Evolutionary conservation across 2,329 filamentous ascomycete species (phyloP), one percentile per base, ranked within the genome.

Genomic region (Botryotinia convoluta): DNA sequence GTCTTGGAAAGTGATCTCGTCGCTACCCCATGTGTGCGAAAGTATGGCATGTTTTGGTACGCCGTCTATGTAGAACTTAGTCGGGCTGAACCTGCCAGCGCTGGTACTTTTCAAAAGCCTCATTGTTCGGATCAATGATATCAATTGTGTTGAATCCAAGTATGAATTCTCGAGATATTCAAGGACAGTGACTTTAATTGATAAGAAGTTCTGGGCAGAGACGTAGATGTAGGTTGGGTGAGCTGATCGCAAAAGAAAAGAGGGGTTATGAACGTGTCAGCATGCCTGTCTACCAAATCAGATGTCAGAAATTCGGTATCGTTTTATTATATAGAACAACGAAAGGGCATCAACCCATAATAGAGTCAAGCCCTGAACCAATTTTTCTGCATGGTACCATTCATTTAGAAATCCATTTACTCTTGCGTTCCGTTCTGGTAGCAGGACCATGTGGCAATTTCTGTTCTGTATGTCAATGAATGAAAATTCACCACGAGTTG

Each of bases 11-110:
- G 54, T 76, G 42, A 76, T 74, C 63, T 77, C 75, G 29, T 74
- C 74, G n/a, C 12, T 57, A 68, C 72, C 77, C 78, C 77, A 80
- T 72, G 67, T 79, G 72, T 79, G 76, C 18, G 75, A 79, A 68
- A 79, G 77, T 59, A 79, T 79, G n/a, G 75, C 75, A 77, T 79
- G 79, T 10, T 67, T 29, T 54, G 75, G 76, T 63, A 76, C 73
- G 22, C 74, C 45, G 16, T 74, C 42, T 48, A 3, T 10, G 45
- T 48, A 9, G 9, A 10, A 48, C 44, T 8, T 48, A 48, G 20
- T 3, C 3, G 10, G 8, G 20, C 44, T 44, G 18, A 44, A 20
- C 44, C 44, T 45, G 7, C 8, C 44, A 45, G 44, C 7, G 20
- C 44, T 48, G 20, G 26, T 48, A 26, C 8, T 48, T 48, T 48